A percentile compares a stretch with the other conserved stretches of the same genome.
phyloP scores from a whole-genome alignment of 2,329 filamentous ascomycete species.

The Calcarisporium arbuscula region DNA sequence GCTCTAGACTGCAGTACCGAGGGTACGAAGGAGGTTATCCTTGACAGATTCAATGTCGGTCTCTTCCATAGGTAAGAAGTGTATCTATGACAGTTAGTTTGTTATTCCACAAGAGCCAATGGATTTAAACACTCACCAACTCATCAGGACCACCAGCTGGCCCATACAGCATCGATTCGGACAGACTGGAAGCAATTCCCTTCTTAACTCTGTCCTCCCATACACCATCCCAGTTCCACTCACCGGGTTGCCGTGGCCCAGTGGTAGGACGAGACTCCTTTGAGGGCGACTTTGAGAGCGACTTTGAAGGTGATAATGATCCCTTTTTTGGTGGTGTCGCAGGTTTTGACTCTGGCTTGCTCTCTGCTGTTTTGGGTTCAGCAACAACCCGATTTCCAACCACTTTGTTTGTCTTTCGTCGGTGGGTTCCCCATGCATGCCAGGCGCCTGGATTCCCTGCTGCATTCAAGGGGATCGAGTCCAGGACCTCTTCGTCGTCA shows the following conservation, averaged over 20 bases:
- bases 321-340: too few species aligned
- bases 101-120: conserved; percentile 11
- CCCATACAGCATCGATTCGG: conserved; percentile 75
- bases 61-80: conserved; percentile 59
- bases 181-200: conserved; percentile 68
- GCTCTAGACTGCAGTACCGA: conserved; percentile 26
- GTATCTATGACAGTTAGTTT: conserved; percentile 40
- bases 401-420: conserved; percentile 29
- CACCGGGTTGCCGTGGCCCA: conserved; percentile 47
- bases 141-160: conserved; percentile 58
- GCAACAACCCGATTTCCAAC: background rate
- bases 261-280: conserved; percentile 6
- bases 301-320: too few species aligned
- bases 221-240: conserved; percentile 98
- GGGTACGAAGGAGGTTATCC: conserved; percentile 49
- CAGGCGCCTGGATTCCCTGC: conserved; percentile 88
- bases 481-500: conserved; percentile 68
- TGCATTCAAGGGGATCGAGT: conserved; percentile 71
- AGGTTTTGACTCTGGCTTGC: too few species aligned
- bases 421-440: conserved; percentile 83
- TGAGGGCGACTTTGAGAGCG: background rate
- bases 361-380: conserved; percentile 8
- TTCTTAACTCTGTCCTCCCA: conserved; percentile 87
- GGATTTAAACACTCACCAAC: conserved; percentile 47
- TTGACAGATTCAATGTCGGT: conserved; percentile 52